Conservation (phyloP, 2,329 filamentous ascomycete species). For the Penicillium griseofulvum region DNA sequence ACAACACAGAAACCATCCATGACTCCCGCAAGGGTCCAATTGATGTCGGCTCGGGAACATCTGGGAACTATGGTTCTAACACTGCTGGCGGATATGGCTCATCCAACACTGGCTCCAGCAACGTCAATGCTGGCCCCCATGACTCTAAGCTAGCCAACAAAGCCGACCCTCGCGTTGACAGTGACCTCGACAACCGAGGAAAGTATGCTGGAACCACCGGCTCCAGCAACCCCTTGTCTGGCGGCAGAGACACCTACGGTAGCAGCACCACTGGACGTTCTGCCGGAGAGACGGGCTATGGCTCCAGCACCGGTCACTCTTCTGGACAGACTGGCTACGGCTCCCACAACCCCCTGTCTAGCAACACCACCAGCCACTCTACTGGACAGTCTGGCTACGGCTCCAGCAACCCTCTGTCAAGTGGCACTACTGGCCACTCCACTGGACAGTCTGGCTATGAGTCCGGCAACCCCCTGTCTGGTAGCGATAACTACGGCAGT, state of each 20-base stretch:
- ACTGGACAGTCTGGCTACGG: not conserved
- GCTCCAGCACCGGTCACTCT: not conserved
- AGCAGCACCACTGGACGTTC: not conserved
- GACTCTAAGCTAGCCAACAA: slow-evolving; percentile 48
- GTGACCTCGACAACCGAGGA: slow-evolving; percentile 11
- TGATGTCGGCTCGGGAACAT: not conserved
- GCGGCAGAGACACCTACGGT: not conserved
- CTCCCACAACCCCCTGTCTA: not conserved
- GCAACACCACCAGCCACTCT: not conserved
- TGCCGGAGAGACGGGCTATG: not conserved
- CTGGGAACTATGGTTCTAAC: slow-evolving; percentile 5
- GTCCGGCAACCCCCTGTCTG: not conserved
- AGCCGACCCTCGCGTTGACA: slow-evolving; percentile 46
- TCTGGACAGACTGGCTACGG: not conserved
- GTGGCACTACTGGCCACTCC: not conserved
- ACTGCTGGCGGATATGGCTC: slow-evolving; percentile 9
- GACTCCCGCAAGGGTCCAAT: slow-evolving; percentile 5
- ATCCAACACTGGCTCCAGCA: slow-evolving; percentile 10
- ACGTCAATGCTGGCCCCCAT: slow-evolving; percentile 40
- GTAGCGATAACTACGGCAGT: slow-evolving; percentile 1
- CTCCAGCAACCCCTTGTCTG: not conserved
- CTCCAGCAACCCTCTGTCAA: not conserved
- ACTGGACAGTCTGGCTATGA: not conserved
- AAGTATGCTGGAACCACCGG: not conserved
- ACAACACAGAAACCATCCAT: not conserved